Evolutionary conservation across 768 basidiomycete genomes (phyloP), one percentile per base, ranked within the genome.

Genomic region (Trametes coccinea): DNA sequence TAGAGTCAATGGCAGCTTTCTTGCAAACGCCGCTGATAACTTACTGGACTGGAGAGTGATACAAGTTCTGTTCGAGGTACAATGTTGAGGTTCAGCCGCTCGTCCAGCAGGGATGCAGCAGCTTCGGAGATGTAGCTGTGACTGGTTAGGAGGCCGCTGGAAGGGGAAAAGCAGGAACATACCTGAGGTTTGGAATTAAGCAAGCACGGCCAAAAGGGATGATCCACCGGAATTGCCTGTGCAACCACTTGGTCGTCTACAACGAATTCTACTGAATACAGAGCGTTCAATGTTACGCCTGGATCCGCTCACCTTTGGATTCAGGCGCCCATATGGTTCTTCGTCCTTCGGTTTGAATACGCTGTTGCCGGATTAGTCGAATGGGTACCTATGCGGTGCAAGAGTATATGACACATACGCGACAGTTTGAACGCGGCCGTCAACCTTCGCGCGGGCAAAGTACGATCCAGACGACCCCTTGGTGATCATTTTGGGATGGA

Each of bases 271-370:
- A 11, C 31, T 46, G 40, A 22, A 4, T 58, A 17, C 11, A 59
- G n/a, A 46, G 30, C 10, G 22, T 46, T 10, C 17, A 11, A 16
- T 17, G 45, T 22, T 17, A 46, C 22, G 45, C 45, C 45, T 33
- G 11, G 11, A 16, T 11, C 11, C 11, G 49, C 71, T 50, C 52
- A 85, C 88, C 81, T 95, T 95, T 0, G 93, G 93, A 72, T 95
- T 95, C 17, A 94, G 79, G 43, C 85, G 80, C 29, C 93, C 93
- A 70, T 95, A 95, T 1, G 93, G 93, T 67, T 94, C 92, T 70
- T 92, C 90, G 61, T 92, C 90, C 72, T 94, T 93, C 1, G 93
- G 93, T 72, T 95, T 95, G 75, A 96, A 95, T 3, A 95, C 90
- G 5, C 89, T 94, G 55, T 40, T 16, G 2, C 3, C 7, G 4